These are phyloP conservation scores for Hypoxylon fragiforme DNA, from an alignment of 495 filamentous ascomycete species.

Conservation along the genomic window DNA sequence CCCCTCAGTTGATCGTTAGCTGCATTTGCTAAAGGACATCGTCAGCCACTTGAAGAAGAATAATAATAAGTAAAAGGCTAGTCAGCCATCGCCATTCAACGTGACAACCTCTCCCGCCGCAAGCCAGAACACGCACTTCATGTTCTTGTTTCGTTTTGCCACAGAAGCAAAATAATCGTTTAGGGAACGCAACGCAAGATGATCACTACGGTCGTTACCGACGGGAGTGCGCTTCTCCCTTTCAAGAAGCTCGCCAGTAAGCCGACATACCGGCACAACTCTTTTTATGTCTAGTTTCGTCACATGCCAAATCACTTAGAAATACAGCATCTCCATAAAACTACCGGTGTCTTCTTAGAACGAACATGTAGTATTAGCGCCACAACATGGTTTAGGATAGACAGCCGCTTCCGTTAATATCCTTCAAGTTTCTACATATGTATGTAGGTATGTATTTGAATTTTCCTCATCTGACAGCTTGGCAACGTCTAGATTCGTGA, in stretches of 20 bases:
- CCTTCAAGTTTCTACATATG: conserved; percentile 3
- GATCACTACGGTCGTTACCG: conserved; percentile 10
- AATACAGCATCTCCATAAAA: conserved; percentile 11
- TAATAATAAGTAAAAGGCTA: conserved; percentile 23
- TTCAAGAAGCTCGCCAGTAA: background rate
- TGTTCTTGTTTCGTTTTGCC: too few relatives aligned
- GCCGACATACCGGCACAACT: background rate
- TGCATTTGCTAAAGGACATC: conserved; percentile 27
- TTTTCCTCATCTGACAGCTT: conserved; percentile 25
- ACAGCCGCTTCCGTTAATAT: conserved; percentile 16
- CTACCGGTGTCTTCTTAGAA: too few relatives aligned
- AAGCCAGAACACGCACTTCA: too few relatives aligned
- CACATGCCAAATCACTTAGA: conserved; percentile 25
- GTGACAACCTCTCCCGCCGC: too few relatives aligned
- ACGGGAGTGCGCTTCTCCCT: background rate
- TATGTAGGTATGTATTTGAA: background rate
- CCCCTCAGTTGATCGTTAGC: conserved; percentile 21
- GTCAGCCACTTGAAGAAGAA: conserved; percentile 17
- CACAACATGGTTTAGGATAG: conserved; percentile 17
- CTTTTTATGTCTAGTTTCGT: background rate
- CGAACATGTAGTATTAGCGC: too few relatives aligned
- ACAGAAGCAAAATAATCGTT: too few relatives aligned
- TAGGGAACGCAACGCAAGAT: background rate
- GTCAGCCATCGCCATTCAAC: background rate
- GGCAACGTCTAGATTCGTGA: conserved; percentile 22